phyloP scores from a whole-genome alignment of 306 rosid species.

The Corylus heterophylla region DNA sequence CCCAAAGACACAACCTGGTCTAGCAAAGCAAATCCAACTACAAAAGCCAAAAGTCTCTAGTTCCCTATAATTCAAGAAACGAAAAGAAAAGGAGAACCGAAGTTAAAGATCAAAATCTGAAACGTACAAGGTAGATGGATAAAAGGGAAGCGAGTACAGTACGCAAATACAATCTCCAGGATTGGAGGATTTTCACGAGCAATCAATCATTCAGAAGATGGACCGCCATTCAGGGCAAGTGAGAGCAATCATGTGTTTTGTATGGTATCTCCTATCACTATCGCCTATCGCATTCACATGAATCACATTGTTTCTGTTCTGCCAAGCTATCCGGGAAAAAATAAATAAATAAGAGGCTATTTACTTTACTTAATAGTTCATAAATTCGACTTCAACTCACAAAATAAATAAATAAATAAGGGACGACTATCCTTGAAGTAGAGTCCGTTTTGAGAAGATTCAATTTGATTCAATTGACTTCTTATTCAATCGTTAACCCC shows the following conservation, averaged over 20 bases:
- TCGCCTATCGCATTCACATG: neutral
- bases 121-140: neutral
- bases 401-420: no score
- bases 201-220: constrained; percentile 27
- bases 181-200: constrained; percentile 8
- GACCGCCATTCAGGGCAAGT: constrained; percentile 19
- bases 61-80: constrained; percentile 1
- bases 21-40: constrained; percentile 2
- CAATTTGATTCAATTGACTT: no score
- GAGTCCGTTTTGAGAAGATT: no score
- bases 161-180: neutral
- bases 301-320: neutral
- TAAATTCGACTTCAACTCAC: no score
- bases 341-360: no score
- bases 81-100: neutral
- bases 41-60: constrained; percentile 10
- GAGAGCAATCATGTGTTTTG: constrained; percentile 31
- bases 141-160: constrained; percentile 6
- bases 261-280: neutral
- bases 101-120: neutral
- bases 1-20: constrained; percentile 1
- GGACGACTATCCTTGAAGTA: no score
- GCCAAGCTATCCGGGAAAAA: neutral
- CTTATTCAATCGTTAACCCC: no score
- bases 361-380: no score